Conservation (phyloP, 768 basidiomycete genomes). For the Strobilomyces confusus region DNA sequence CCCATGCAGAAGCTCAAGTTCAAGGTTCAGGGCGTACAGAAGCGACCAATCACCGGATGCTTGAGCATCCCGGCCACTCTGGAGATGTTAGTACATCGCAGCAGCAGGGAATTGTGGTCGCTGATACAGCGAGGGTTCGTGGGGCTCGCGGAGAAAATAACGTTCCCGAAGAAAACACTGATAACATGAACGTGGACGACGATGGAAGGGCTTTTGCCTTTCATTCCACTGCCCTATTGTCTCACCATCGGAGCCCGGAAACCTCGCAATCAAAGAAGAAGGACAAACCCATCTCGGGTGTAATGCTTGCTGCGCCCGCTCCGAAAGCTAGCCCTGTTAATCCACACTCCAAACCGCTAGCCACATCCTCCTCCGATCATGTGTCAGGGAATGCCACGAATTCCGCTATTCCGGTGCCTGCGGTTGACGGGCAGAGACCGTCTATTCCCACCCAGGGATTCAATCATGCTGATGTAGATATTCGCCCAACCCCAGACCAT, state of each 20-base stretch:
- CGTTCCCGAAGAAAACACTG: neutral
- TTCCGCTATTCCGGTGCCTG: constrained; percentile 3
- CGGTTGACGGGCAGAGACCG: constrained; percentile 12
- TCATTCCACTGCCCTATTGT: neutral
- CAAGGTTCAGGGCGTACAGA: neutral
- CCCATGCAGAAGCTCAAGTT: constrained; percentile 4
- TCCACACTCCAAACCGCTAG: constrained; percentile 1
- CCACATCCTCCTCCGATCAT: neutral
- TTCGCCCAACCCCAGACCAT: constrained; percentile 3
- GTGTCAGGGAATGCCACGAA: neutral
- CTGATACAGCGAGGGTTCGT: constrained; percentile 27
- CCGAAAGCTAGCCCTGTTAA: neutral
- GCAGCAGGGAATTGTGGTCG: constrained; percentile 23
- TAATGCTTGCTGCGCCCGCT: constrained; percentile 12
- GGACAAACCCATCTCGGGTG: constrained; percentile 12
- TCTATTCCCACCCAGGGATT: constrained; percentile 12
- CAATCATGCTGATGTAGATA: constrained; percentile 1
- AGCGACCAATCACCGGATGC: neutral
- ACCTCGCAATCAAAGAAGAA: constrained; percentile 4
- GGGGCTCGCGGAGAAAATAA: constrained; percentile 13
- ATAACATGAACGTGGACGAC: constrained; percentile 1
- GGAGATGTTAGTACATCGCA: constrained; percentile 12
- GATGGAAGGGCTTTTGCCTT: neutral
- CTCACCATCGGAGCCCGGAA: neutral
- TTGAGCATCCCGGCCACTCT: neutral